Evolutionary conservation across 2,329 filamentous ascomycete genomes (phyloP).

Genomic region (Dothideomycetes sp.): DNA sequence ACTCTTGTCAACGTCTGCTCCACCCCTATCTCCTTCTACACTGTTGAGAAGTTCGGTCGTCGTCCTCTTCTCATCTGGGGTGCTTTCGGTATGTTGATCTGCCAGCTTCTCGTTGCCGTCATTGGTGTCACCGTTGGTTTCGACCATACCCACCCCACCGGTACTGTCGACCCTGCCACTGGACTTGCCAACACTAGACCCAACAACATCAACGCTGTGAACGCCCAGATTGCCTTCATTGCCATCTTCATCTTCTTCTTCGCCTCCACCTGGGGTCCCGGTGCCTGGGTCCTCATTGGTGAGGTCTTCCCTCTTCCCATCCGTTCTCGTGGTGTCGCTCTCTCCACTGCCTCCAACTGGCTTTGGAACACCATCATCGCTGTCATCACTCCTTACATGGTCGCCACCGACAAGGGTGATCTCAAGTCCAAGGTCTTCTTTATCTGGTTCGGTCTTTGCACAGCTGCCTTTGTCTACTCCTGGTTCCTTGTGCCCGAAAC

Average conservation of each 20-base stretch:
- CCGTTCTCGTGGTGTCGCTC: constrained; percentile 74
- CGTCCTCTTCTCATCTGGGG: constrained; percentile 71
- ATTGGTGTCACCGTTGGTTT: constrained; percentile 37
- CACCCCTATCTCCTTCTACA: constrained; percentile 80
- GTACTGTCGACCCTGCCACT: constrained; percentile 27
- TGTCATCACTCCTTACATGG: constrained; percentile 59
- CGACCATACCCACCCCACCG: constrained; percentile 24
- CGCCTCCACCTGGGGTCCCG: constrained; percentile 79
- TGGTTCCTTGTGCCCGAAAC: constrained; percentile 57
- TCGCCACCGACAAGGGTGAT: constrained; percentile 47
- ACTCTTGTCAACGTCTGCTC: constrained; percentile 81
- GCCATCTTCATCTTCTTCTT: constrained; percentile 92
- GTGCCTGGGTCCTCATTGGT: constrained; percentile 63
- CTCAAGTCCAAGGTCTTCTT: constrained; percentile 37
- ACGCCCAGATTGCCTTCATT: constrained; percentile 75
- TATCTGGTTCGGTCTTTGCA: constrained; percentile 33
- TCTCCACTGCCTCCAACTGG: constrained; percentile 87
- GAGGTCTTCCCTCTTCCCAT: constrained; percentile 88
- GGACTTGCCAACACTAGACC: constrained; percentile 35
- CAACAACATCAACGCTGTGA: constrained; percentile 34
- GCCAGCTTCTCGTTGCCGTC: constrained; percentile 80
- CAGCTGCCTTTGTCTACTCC: constrained; percentile 49
- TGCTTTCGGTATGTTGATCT: constrained; percentile 72
- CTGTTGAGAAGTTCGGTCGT: constrained; percentile 72
- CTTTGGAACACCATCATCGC: constrained; percentile 63